Conservation (phyloP, 495 filamentous ascomycete species). For the Chaetomium cochliodes region DNA sequence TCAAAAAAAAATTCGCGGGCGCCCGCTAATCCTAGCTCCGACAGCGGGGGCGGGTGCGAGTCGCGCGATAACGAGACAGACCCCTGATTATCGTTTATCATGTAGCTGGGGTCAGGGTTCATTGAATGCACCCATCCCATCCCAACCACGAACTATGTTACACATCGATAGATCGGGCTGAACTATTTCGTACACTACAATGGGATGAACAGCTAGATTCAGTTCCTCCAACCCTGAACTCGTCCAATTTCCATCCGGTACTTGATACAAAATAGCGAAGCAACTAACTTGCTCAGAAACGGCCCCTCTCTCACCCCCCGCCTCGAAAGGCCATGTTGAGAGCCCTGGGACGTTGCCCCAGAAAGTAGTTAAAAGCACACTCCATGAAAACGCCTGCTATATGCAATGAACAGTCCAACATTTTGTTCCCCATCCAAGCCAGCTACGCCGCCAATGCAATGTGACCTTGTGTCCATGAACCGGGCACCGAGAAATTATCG, state of each 20-base stretch:
- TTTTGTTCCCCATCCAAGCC: conserved; percentile 10
- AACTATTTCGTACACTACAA: too few relatives aligned
- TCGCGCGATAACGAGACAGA: not conserved
- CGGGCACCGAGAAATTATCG: not conserved
- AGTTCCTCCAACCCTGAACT: too few relatives aligned
- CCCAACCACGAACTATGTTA: too few relatives aligned
- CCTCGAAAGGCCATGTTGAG: not conserved
- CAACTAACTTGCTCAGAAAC: not conserved
- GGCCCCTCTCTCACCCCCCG: not conserved
- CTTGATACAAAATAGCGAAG: not conserved
- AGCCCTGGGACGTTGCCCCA: not conserved
- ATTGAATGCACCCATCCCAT: not conserved
- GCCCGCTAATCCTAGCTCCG: conserved; percentile 21
- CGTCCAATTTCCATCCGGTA: conserved; percentile 6
- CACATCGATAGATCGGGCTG: not conserved
- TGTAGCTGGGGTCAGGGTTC: not conserved
- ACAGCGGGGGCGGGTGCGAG: conserved; percentile 23
- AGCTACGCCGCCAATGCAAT: conserved; percentile 21
- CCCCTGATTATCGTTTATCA: conserved; percentile 20
- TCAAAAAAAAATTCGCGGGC: conserved; percentile 23
- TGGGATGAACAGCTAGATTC: not conserved
- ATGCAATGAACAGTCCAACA: conserved; percentile 21
- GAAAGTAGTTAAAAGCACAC: conserved; percentile 5
- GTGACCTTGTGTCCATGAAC: not conserved
- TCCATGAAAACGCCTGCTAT: conserved; percentile 24